Evolutionary conservation across 2,329 filamentous ascomycete genomes (phyloP).

Genomic region (Aureobasidium zeae): DNA sequence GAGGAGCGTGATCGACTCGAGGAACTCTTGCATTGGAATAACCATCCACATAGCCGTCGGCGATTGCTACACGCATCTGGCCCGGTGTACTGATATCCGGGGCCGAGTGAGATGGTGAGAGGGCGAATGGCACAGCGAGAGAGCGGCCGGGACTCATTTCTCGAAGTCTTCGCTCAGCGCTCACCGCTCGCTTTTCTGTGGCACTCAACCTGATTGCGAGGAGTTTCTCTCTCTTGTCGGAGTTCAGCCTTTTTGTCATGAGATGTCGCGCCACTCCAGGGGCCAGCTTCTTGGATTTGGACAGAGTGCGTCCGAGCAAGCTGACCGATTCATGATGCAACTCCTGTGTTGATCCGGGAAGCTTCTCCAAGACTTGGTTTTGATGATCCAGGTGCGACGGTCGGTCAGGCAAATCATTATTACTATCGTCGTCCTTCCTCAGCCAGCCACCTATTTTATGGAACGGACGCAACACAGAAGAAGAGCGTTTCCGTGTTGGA

Average conservation of each 20-base stretch:
- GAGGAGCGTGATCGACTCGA: background rate
- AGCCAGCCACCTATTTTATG: constrained; percentile 35
- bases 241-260: constrained; percentile 75
- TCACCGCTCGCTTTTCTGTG: constrained; percentile 62
- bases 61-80: background rate
- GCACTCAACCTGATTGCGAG: constrained; percentile 54
- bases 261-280: constrained; percentile 66
- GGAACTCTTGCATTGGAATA: background rate
- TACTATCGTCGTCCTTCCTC: constrained; percentile 32
- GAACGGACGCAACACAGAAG: constrained; percentile 23
- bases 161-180: constrained; percentile 45
- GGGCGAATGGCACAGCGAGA: constrained; percentile 32
- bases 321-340: constrained; percentile 21
- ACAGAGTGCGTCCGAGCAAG: constrained; percentile 12
- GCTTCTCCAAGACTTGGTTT: constrained; percentile 2
- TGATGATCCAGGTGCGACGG: constrained; percentile 1
- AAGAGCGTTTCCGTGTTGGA: constrained; percentile 27
- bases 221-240: constrained; percentile 66
- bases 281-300: constrained; percentile 50
- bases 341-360: background rate
- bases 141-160: constrained; percentile 35
- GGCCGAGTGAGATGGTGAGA: constrained; percentile 32
- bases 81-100: constrained; percentile 25
- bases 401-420: constrained; percentile 17
- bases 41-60: background rate